Percentiles rank a stretch among this genome's conserved stretches.
Conservation (phyloP, 192 early-diverging fungal species). For the Mortierella hygrophila region DNA sequence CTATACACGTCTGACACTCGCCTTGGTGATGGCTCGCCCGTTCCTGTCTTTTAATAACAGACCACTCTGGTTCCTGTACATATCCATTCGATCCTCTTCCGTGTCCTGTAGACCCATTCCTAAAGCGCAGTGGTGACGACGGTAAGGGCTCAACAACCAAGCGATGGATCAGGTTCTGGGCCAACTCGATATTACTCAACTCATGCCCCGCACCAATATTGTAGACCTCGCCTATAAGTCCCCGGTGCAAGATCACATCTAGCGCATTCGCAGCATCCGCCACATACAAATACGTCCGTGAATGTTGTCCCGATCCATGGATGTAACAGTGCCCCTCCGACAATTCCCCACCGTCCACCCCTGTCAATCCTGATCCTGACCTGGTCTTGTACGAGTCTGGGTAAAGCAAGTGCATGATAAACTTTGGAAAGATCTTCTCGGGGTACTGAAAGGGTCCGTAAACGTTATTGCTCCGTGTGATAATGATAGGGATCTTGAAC, state of each 20-base stretch:
- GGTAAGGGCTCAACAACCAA: slow-evolving; percentile 56
- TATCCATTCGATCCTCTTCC: background rate
- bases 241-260: slow-evolving; percentile 74
- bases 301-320: slow-evolving; percentile 81
- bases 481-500: slow-evolving; percentile 81
- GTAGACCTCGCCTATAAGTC: slow-evolving; percentile 79
- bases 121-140: background rate
- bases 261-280: slow-evolving; percentile 79
- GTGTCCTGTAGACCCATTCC: background rate
- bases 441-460: slow-evolving; percentile 88
- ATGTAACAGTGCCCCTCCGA: slow-evolving; percentile 61
- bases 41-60: background rate
- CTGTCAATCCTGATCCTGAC: background rate
- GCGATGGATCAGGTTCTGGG: slow-evolving; percentile 65
- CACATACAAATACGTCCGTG: slow-evolving; percentile 81
- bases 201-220: slow-evolving; percentile 83
- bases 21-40: slow-evolving; percentile 11
- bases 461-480: slow-evolving; percentile 85
- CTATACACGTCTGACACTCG: slow-evolving; percentile 31
- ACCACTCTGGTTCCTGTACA: background rate
- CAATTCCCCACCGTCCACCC: background rate
- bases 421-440: slow-evolving; percentile 89
- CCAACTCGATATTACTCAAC: slow-evolving; percentile 76
- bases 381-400: too few relatives aligned
- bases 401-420: slow-evolving; percentile 73